A percentile compares a stretch with the other conserved stretches of the same genome.
phyloP scores from a whole-genome alignment of 805 yeast genomes.

The Saturnispora dispora region DNA sequence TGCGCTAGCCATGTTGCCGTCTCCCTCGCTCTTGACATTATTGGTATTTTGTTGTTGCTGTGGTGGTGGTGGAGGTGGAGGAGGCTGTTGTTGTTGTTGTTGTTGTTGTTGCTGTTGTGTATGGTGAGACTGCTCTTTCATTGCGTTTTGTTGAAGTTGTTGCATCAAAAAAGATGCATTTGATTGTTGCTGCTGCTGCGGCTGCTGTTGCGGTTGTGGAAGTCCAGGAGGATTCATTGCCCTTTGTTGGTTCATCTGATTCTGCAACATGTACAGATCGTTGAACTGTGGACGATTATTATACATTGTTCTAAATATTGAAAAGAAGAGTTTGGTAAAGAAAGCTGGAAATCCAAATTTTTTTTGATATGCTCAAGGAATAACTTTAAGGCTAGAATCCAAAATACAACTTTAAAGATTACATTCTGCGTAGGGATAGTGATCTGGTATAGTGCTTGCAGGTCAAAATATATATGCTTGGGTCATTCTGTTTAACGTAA shows the following conservation, averaged over 20 bases:
- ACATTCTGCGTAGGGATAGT: too few relatives aligned
- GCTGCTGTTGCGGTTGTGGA: slow-evolving; percentile 11
- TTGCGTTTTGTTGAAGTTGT: slow-evolving; percentile 16
- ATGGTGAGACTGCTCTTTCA: slow-evolving; percentile 1
- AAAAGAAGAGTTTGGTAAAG: not conserved
- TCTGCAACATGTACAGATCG: slow-evolving; percentile 14
- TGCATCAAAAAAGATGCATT: slow-evolving; percentile 19
- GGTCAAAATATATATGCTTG: too few relatives aligned
- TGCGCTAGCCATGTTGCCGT: slow-evolving; percentile 25
- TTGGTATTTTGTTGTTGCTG: not conserved
- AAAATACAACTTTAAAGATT: too few relatives aligned
- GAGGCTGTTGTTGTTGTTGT: slow-evolving; percentile 9
- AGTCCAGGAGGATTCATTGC: slow-evolving; percentile 3
- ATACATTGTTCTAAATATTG: not conserved
- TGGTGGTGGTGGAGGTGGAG: slow-evolving; percentile 5
- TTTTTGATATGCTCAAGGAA: not conserved
- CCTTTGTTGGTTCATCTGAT: slow-evolving; percentile 15
- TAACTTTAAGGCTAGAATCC: too few relatives aligned
- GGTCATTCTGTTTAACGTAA: too few relatives aligned
- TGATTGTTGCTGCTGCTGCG: not conserved
- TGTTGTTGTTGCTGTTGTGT: slow-evolving; percentile 7
- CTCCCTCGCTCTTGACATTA: not conserved
- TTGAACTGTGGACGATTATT: slow-evolving; percentile 9
- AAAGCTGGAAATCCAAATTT: not conserved
- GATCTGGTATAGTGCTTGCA: too few relatives aligned